Evolutionary conservation across 2,329 filamentous ascomycete genomes (phyloP).

Genomic region (Colletotrichum filicis): DNA sequence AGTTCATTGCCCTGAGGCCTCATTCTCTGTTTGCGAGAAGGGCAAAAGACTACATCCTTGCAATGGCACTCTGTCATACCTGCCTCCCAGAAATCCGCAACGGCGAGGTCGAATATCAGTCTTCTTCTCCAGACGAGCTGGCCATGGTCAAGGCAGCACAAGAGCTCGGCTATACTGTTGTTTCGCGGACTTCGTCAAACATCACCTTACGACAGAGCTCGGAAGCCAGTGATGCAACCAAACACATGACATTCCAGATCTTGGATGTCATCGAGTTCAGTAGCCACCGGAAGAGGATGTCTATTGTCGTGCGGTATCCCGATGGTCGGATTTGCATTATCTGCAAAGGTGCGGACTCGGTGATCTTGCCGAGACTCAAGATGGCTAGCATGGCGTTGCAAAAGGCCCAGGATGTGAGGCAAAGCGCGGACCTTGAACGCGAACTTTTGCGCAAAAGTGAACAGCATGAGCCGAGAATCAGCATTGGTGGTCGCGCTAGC

Average conservation of each 20-base stretch:
- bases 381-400: constrained; percentile 78
- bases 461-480: constrained; percentile 64
- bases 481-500: constrained; percentile 65
- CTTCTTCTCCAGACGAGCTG: constrained; percentile 89
- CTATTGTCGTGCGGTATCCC: constrained; percentile 86
- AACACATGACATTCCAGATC: constrained; percentile 76
- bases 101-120: constrained; percentile 83
- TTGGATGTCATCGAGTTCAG: constrained; percentile 92
- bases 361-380: constrained; percentile 81
- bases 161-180: constrained; percentile 83
- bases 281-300: constrained; percentile 91
- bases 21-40: constrained; percentile 82
- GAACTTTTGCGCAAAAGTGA: constrained; percentile 67
- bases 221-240: constrained; percentile 50
- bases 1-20: constrained; percentile 80
- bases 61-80: constrained; percentile 89
- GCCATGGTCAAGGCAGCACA: constrained; percentile 87
- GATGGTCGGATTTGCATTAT: constrained; percentile 85
- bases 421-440: constrained; percentile 68
- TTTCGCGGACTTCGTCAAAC: constrained; percentile 77
- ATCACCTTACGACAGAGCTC: constrained; percentile 64
- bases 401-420: constrained; percentile 75
- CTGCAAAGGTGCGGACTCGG: constrained; percentile 91
- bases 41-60: constrained; percentile 84
- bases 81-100: constrained; percentile 84